Evolutionary conservation across 2,329 filamentous ascomycete genomes (phyloP).

Genomic region (Neofusicoccum ribis): DNA sequence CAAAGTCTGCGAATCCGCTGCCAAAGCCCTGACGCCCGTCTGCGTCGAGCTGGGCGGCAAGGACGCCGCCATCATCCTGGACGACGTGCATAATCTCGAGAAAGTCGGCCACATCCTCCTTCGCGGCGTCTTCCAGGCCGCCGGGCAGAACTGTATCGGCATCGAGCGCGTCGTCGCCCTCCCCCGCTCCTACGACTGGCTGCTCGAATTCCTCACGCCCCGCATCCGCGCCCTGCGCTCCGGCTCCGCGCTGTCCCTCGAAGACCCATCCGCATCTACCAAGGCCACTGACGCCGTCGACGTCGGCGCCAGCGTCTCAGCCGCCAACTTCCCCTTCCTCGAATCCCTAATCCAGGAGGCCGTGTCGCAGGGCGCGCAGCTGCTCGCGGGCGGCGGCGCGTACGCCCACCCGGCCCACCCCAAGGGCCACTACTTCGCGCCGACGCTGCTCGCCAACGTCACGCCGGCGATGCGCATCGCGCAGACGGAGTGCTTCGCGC

Average conservation of each 20-base stretch:
- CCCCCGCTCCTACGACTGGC: constrained; percentile 70
- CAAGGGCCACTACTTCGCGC: constrained; percentile 85
- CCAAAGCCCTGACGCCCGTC: constrained; percentile 81
- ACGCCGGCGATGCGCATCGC: constrained; percentile 83
- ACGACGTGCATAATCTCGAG: constrained; percentile 68
- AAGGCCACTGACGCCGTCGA: constrained; percentile 56
- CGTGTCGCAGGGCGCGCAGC: constrained; percentile 72
- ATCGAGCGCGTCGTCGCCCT: constrained; percentile 89
- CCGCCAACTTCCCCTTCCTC: constrained; percentile 70
- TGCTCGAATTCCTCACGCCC: constrained; percentile 70
- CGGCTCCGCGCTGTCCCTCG: constrained; percentile 61
- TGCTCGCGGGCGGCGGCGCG: constrained; percentile 77
- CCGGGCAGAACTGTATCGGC: constrained; percentile 96
- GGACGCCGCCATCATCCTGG: constrained; percentile 85
- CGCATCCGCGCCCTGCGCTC: constrained; percentile 74
- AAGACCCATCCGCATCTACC: constrained; percentile 30
- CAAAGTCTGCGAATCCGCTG: constrained; percentile 81
- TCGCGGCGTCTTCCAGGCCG: constrained; percentile 90
- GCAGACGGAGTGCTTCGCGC: constrained; percentile 88
- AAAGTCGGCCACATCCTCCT: constrained; percentile 81
- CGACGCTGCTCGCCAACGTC: constrained; percentile 89
- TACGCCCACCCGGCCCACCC: constrained; percentile 71
- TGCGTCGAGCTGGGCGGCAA: constrained; percentile 94
- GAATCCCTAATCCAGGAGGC: constrained; percentile 77
- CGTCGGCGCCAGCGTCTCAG: constrained; percentile 87